Evolutionary conservation across 164 flowering plant genomes (phyloP), one percentile per base, ranked within the genome.

Genomic region (Magnolia sinica): DNA sequence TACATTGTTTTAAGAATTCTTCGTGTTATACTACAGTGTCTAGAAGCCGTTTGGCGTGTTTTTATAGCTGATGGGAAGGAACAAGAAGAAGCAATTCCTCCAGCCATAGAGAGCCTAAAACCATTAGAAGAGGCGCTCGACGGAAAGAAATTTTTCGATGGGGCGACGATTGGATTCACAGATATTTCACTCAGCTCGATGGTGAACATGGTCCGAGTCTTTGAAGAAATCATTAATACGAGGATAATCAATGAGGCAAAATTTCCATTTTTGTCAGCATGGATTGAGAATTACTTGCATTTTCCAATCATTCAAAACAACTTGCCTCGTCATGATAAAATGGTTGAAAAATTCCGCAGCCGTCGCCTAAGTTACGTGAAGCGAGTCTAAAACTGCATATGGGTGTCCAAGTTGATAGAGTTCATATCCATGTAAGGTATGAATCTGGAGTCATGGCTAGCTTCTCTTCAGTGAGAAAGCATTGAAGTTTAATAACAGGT

Each of bases 31-130:
- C n/a, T 65, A 8, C 37, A 65, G 68, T 65, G 68, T 65, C 1
- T 65, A 0, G 29, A 0, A 0, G 68, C 23, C 16, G 9, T 68
- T 29, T 68, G 23, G 51, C 50, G 8, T 68, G 71, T 37, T 14
- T 68, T 68, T 16, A 68, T 31, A 24, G 29, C 50, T 29, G 19
- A 37, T 29, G 71, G 71, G 50, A 31, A 68, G 50, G 71, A 68
- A n/a, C 71, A 37, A 37, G 50, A 68, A 14, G 71, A 68, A 29
- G 71, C 71, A 11, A 68, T 68, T 27, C 50, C 50, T 68, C 20
- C 20, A 27, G 71, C 71, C 45, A 29, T 68, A 13, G 71, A 68
- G 18, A 27, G 71, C 51, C 49, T 68, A 4, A 65, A 65, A 65
- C 22, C 16, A 20, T 23, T 65, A 23, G 68, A 65, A 23, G 68